Conservation (phyloP, 345 rosid genomes). For the Brassica carinata region DNA sequence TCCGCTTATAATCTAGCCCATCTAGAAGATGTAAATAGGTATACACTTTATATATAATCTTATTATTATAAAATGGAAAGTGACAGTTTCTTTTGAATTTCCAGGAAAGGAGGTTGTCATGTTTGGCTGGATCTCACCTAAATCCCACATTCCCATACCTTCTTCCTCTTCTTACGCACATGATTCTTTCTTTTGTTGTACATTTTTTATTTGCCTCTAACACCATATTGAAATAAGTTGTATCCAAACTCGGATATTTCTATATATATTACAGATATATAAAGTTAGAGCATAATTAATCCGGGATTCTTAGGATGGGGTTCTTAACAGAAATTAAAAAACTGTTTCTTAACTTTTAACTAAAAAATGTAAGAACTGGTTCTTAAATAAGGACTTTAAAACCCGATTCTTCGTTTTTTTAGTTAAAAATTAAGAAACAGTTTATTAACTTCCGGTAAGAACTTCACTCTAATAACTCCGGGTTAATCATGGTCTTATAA, state of each 20-base stretch:
- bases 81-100: conserved; percentile 17
- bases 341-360: too few species aligned
- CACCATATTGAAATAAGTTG: not conserved
- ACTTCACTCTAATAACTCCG: too few species aligned
- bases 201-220: conserved; percentile 15
- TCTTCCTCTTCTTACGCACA: conserved; percentile 42
- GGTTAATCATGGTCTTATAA: too few species aligned
- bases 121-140: conserved; percentile 47
- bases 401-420: too few species aligned
- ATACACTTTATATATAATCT: not conserved
- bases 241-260: not conserved
- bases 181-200: conserved; percentile 26
- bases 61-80: not conserved
- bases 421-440: too few species aligned
- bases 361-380: too few species aligned
- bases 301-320: too few species aligned
- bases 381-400: too few species aligned
- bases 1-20: not conserved
- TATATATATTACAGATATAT: not conserved
- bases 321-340: too few species aligned
- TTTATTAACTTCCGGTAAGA: too few species aligned
- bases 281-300: not conserved
- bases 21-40: conserved; percentile 26
- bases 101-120: conserved; percentile 35
- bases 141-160: conserved; percentile 44